Percentiles rank a stretch among this genome's conserved stretches.
Conservation (phyloP, 495 filamentous ascomycete species). For the Cenococcum geophilum region DNA sequence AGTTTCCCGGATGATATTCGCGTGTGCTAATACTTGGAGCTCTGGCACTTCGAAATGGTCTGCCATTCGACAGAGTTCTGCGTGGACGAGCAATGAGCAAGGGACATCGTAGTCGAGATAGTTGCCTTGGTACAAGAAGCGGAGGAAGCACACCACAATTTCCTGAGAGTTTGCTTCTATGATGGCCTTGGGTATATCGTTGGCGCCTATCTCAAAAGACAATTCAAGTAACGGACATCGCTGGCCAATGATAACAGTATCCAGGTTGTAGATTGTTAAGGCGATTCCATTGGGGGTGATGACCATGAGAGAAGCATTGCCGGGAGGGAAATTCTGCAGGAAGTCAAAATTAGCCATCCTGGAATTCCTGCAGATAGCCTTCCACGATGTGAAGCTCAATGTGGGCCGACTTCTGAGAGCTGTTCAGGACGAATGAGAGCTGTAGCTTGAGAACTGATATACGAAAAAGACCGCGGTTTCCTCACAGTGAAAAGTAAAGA, state of each 20-base stretch:
- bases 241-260: slow-evolving; percentile 20
- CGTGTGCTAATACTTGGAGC: slow-evolving; percentile 27
- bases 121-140: slow-evolving; percentile 33
- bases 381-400: background rate
- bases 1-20: slow-evolving; percentile 32
- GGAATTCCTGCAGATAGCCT: no score
- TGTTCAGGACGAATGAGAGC: background rate
- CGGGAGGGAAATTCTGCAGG: slow-evolving; percentile 5
- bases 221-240: slow-evolving; percentile 31
- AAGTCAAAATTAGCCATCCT: slow-evolving; percentile 22
- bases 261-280: slow-evolving; percentile 23
- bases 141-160: slow-evolving; percentile 31
- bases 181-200: slow-evolving; percentile 11
- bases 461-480: no score
- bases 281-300: slow-evolving; percentile 20
- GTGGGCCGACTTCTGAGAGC: background rate
- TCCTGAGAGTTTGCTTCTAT: slow-evolving; percentile 26
- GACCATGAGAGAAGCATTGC: slow-evolving; percentile 27
- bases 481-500: no score
- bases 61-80: slow-evolving; percentile 33
- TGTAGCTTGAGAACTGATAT: no score
- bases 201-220: slow-evolving; percentile 28
- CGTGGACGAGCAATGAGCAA: slow-evolving; percentile 32
- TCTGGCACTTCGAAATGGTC: slow-evolving; percentile 31
- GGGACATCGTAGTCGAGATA: slow-evolving; percentile 22